These are phyloP conservation scores for Fusarium verrucosum DNA, from an alignment of 2,329 filamentous ascomycete genomes.

Conservation along the genomic window DNA sequence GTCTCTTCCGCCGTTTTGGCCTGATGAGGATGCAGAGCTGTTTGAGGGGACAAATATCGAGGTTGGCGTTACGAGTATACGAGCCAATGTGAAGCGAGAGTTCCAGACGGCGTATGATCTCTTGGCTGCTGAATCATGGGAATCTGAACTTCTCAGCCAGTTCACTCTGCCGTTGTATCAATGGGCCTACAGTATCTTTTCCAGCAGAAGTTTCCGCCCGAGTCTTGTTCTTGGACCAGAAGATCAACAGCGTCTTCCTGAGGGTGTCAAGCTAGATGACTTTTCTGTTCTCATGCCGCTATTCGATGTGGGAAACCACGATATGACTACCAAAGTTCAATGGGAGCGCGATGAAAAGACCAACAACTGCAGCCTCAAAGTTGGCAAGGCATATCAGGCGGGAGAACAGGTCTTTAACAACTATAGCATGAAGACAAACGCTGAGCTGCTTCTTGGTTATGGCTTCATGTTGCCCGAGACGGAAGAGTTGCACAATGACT, in stretches of 20 bases:
- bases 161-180: conserved; percentile 64
- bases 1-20: conserved; percentile 71
- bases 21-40: conserved; percentile 65
- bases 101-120: conserved; percentile 54
- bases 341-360: conserved; percentile 64
- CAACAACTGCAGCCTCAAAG: conserved; percentile 54
- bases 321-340: conserved; percentile 64
- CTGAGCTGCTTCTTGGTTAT: conserved; percentile 72
- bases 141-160: conserved; percentile 44
- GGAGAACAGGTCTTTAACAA: conserved; percentile 73
- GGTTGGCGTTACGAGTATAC: conserved; percentile 60
- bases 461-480: conserved; percentile 66
- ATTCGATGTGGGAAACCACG: conserved; percentile 78
- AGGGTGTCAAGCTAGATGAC: conserved; percentile 57
- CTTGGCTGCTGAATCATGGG: conserved; percentile 44
- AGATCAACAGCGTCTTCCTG: conserved; percentile 43
- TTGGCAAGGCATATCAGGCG: conserved; percentile 54
- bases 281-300: conserved; percentile 76
- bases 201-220: conserved; percentile 71
- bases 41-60: conserved; percentile 64
- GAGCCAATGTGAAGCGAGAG: conserved; percentile 56
- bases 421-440: conserved; percentile 79
- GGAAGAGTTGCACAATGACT: conserved; percentile 65
- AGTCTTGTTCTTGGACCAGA: conserved; percentile 61
- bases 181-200: conserved; percentile 73